phyloP scores from a whole-genome alignment of 176 grass and related monocot genomes.

The Aegilops longissima region DNA sequence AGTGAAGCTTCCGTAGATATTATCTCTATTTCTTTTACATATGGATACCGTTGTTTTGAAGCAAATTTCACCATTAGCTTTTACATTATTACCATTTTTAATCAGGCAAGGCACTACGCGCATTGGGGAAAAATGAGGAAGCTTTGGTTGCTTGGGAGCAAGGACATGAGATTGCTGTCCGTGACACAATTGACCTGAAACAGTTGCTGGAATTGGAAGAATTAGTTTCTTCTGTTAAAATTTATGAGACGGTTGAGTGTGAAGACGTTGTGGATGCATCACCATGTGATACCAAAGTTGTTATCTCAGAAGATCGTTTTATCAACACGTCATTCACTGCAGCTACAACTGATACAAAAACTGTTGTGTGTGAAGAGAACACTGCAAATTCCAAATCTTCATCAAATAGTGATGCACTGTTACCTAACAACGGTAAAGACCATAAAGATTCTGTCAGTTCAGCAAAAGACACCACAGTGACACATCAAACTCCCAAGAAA shows the following conservation, averaged over 20 bases:
- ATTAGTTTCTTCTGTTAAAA: conserved; percentile 62
- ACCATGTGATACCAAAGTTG: conserved; percentile 86
- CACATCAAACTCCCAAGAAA: conserved; percentile 37
- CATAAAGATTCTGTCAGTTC: conserved; percentile 20
- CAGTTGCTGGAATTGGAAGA: conserved; percentile 90
- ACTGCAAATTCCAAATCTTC: conserved; percentile 34
- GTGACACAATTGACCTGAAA: conserved; percentile 80
- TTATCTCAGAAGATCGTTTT: conserved; percentile 79
- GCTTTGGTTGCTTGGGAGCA: conserved; percentile 76
- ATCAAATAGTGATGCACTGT: conserved; percentile 25
- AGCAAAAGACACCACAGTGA: conserved; percentile 24
- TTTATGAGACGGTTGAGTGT: conserved; percentile 35
- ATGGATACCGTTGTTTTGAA: neutral
- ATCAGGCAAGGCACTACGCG: conserved; percentile 77
- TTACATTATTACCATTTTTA: neutral
- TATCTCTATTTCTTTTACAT: neutral
- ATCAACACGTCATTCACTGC: conserved; percentile 31
- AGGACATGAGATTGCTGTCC: conserved; percentile 81
- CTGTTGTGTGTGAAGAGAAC: conserved; percentile 75
- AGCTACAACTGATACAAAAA: conserved; percentile 62
- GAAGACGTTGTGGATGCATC: conserved; percentile 48
- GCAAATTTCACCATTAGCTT: conserved; percentile 2
- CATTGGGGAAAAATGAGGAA: conserved; percentile 80
- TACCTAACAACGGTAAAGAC: conserved; percentile 23
- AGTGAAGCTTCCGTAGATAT: neutral